Evolutionary conservation across 2,329 filamentous ascomycete genomes (phyloP).

Genomic region (Pestalotiopsis sp.): DNA sequence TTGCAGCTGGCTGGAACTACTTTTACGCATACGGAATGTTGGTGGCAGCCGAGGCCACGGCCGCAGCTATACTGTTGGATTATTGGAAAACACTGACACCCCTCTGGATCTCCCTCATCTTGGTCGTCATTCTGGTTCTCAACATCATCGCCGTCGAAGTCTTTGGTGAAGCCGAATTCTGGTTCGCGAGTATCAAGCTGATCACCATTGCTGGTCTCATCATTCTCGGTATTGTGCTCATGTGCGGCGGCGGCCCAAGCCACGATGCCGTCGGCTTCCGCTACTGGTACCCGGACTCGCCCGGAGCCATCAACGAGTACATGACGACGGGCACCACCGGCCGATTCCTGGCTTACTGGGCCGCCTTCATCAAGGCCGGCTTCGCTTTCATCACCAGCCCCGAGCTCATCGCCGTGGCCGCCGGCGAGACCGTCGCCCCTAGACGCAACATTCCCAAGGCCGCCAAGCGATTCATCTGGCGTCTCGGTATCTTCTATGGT

Average conservation of each 20-base stretch:
- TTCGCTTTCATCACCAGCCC: slow-evolving; percentile 66
- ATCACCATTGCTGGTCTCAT: slow-evolving; percentile 61
- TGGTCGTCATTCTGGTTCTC: slow-evolving; percentile 54
- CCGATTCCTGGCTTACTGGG: slow-evolving; percentile 62
- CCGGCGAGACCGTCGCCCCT: slow-evolving; percentile 66
- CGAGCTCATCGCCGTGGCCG: slow-evolving; percentile 66
- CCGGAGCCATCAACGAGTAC: slow-evolving; percentile 49
- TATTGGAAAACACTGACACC: slow-evolving; percentile 60
- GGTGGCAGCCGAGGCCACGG: slow-evolving; percentile 60
- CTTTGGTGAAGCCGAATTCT: slow-evolving; percentile 66
- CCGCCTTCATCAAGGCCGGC: slow-evolving; percentile 57
- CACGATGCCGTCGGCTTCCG: slow-evolving; percentile 52
- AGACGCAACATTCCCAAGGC: slow-evolving; percentile 69
- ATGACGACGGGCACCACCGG: slow-evolving; percentile 48
- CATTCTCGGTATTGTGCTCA: slow-evolving; percentile 57
- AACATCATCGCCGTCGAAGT: slow-evolving; percentile 60
- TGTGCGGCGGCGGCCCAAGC: slow-evolving; percentile 57
- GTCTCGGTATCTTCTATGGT: slow-evolving; percentile 66
- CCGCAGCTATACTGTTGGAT: slow-evolving; percentile 59
- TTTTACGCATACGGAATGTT: slow-evolving; percentile 65
- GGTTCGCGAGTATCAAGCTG: slow-evolving; percentile 63
- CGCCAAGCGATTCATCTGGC: slow-evolving; percentile 62
- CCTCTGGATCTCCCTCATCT: slow-evolving; percentile 61
- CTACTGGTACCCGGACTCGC: slow-evolving; percentile 47
- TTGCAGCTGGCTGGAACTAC: slow-evolving; percentile 63